Conservation (phyloP, 768 basidiomycete genomes). For the Crassisporium funariophilum region DNA sequence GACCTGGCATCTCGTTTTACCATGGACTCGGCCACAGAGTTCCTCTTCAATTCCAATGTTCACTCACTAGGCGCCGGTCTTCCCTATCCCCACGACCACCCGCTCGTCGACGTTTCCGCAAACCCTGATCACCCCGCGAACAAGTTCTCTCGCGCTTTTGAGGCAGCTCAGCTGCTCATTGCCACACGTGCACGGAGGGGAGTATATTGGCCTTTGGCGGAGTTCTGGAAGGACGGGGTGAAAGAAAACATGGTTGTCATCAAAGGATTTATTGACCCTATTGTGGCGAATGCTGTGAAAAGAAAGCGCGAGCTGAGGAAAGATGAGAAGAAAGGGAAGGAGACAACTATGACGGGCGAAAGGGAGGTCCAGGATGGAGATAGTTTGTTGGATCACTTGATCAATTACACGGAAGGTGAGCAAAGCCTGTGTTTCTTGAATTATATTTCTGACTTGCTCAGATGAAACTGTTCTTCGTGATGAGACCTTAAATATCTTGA, state of each 20-base stretch:
- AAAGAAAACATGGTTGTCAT: slow-evolving; percentile 48
- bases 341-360: slow-evolving; percentile 21
- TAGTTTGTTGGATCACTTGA: slow-evolving; percentile 53
- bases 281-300: slow-evolving; percentile 48
- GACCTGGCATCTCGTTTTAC: slow-evolving; percentile 60
- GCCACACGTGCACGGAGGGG: slow-evolving; percentile 44
- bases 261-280: slow-evolving; percentile 53
- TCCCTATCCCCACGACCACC: slow-evolving; percentile 44
- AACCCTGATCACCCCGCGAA: slow-evolving; percentile 36
- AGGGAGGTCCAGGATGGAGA: slow-evolving; percentile 43
- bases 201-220: slow-evolving; percentile 49
- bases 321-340: slow-evolving; percentile 20
- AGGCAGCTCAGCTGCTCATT: slow-evolving; percentile 45
- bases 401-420: slow-evolving; percentile 55
- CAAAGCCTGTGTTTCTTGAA: neutral
- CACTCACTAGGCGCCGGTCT: slow-evolving; percentile 48
- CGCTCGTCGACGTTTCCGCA: slow-evolving; percentile 18
- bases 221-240: slow-evolving; percentile 54
- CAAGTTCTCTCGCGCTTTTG: slow-evolving; percentile 51
- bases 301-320: slow-evolving; percentile 31
- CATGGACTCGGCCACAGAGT: slow-evolving; percentile 59
- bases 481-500: slow-evolving; percentile 50
- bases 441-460: slow-evolving; percentile 13
- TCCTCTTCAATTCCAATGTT: slow-evolving; percentile 54
- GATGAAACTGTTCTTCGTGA: slow-evolving; percentile 45